phyloP scores from a whole-genome alignment of 1,284 basidiomycete genomes.

The Thecaphora frezii region DNA sequence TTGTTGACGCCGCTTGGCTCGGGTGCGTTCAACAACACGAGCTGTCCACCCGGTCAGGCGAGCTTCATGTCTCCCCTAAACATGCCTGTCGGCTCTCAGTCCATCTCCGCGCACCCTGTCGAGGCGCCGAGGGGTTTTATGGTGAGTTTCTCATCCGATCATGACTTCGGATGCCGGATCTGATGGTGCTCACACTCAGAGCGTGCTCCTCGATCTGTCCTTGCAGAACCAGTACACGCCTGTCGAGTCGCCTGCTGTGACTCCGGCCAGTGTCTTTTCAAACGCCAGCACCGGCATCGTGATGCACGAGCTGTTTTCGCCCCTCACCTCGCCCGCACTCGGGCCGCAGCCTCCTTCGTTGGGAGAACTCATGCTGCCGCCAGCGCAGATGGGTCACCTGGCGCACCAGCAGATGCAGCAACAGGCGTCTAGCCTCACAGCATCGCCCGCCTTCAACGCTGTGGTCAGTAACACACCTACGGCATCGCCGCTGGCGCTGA shows the following conservation, averaged over 20 bases:
- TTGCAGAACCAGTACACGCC: constrained; percentile 40
- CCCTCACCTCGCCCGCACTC: constrained; percentile 66
- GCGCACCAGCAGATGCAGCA: constrained; percentile 44
- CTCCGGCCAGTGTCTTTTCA: constrained; percentile 57
- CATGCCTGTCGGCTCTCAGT: constrained; percentile 41
- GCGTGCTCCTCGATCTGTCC: too few relatives aligned
- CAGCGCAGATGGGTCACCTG: constrained; percentile 41
- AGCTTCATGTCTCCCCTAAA: constrained; percentile 48
- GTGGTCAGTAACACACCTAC: constrained; percentile 34
- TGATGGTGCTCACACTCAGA: too few relatives aligned
- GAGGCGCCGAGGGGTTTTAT: too few relatives aligned
- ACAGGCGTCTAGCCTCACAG: constrained; percentile 3
- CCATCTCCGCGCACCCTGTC: constrained; percentile 12
- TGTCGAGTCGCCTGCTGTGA: constrained; percentile 50
- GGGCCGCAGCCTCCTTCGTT: constrained; percentile 60
- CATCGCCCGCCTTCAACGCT: constrained; percentile 23
- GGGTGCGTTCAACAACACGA: constrained; percentile 35
- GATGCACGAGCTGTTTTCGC: constrained; percentile 64
- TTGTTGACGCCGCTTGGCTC: constrained; percentile 48
- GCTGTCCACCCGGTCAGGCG: constrained; percentile 18
- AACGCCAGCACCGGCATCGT: constrained; percentile 55
- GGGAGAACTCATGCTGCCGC: constrained; percentile 39
- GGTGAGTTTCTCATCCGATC: not conserved
- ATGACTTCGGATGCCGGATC: too few relatives aligned
- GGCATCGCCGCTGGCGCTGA: constrained; percentile 39